Base-by-base conservation (phyloP, 345 rosid species). In the Citrus glauca region DNA sequence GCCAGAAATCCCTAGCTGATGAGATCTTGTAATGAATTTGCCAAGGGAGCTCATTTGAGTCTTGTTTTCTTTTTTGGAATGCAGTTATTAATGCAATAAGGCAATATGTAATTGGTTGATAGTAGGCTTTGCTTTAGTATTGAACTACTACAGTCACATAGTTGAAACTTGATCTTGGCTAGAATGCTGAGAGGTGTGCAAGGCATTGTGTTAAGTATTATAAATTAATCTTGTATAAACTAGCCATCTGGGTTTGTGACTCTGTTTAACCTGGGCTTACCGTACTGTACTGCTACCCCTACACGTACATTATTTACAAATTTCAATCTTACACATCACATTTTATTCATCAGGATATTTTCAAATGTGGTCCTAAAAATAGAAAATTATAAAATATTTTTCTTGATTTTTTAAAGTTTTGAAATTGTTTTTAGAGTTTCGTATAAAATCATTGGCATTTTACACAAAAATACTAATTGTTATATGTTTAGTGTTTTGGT, bases 1-100 rank as follows among this genome's bases (percentile, higher is more conserved):
- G 79, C 24, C 60, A 73, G 48, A 84, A 80, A 14, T 59, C 89
- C 2, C 70, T 79, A 55, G 76, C 85, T 48, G 84, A 86, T 53
- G 84, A 83, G 77, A 84, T 87, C 25, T 72, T 89, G 78, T 82
- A 71, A 79, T 57, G 42, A 73, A 35, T 11, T 61, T 22, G 63
- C 53, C 5, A 27, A 22, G 79, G 45, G 30, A 70, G 73, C 22
- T 42, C 3, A 74, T 0, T 30, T 27, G 38, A 50, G 27, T 32
- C 57, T 6, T 53, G 32, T 6, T 22, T 27, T 27, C 24, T 7
- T 59, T 24, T 7, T 42, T 74, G 10, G 20, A 42, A 28, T 5
- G 19, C 22, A 3, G 66, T 55, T 35, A 53, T 33, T 25, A 25
- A 67, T 67, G 56, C 5, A 76, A 55, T 67, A 79, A 67, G 33